Conservation (phyloP, 176 grass and related monocot genomes). For the Chrysopogon serrulatus region DNA sequence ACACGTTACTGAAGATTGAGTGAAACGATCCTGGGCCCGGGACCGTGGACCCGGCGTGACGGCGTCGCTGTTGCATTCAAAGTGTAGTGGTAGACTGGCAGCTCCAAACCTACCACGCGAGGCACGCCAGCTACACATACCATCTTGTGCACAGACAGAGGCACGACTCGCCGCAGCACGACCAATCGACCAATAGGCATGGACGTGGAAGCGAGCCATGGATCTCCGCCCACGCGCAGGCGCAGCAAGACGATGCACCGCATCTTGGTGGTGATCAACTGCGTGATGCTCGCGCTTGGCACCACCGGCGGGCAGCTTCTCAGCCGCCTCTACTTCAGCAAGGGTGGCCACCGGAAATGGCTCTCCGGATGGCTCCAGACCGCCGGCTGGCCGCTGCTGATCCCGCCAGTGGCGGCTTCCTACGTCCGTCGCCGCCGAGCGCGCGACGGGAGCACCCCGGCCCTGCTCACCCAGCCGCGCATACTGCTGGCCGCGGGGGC, state of each 20-base stretch:
- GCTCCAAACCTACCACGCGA: not conserved
- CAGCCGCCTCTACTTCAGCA: slow-evolving; percentile 57
- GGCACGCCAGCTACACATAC: not conserved
- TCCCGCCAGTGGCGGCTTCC: slow-evolving; percentile 21
- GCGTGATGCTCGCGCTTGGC: slow-evolving; percentile 40
- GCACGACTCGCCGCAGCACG: not conserved
- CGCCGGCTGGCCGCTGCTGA: slow-evolving; percentile 44
- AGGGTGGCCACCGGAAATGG: slow-evolving; percentile 63
- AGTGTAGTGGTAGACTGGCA: not conserved
- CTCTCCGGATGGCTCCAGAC: slow-evolving; percentile 50
- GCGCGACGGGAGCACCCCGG: not conserved
- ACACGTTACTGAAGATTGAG: too few relatives aligned
- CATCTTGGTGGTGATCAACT: slow-evolving; percentile 43
- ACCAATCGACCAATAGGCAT: slow-evolving; percentile 2
- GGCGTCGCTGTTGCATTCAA: not conserved
- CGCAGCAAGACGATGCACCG: slow-evolving; percentile 10
- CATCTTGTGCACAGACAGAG: not conserved
- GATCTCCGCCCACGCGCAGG: not conserved
- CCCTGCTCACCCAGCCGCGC: slow-evolving; percentile 32
- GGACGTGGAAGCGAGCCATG: slow-evolving; percentile 37
- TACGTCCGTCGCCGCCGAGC: slow-evolving; percentile 17
- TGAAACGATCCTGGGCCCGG: too few relatives aligned
- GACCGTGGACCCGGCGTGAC: not conserved
- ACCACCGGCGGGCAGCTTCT: slow-evolving; percentile 53
- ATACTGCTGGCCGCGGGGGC: slow-evolving; percentile 28